Evolutionary conservation across 2,329 filamentous ascomycete genomes (phyloP), one percentile per base, ranked within the genome.

Genomic region (Zelopaecilomyces penicillatus): DNA sequence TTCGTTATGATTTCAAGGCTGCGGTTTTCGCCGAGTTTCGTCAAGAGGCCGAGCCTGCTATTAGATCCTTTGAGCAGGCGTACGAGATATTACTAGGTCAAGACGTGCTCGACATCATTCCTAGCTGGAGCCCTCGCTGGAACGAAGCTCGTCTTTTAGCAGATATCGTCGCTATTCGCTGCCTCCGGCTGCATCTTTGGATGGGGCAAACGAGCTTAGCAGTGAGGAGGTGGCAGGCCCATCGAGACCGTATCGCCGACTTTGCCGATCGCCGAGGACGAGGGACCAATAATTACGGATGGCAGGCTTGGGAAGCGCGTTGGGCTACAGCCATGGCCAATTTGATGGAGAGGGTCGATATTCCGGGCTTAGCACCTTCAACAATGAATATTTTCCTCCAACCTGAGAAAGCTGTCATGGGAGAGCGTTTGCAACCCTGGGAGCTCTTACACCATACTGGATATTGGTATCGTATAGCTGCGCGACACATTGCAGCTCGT

Each of bases 1-100:
- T 94, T 43, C 83, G 91, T 11, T 96, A 96, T 64, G 91, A 98
- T 58, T 89, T 95, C 68, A 98, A 98, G 62, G 75, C 90, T 12
- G 91, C 84, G 5, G 73, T 95, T 0, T 87, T 97, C 58, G 87
- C 90, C 29, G 91, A 97, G 59, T 96, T 95, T 53, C 80, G 93
- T 6, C 87, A 94, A 59, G 93, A 97, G 61, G 87, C 91, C 75
- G 91, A 96, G 58, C 82, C 80, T 26, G 89, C 93, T 1, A 74
- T 87, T 57, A 80, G 89, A 37, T 89, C 87, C 43, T 96, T 90
- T 54, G 87, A 93, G 58, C 83, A 83, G 61, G 88, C 89, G 4
- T 90, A 97, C 53, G 88, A 95, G 42, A 80, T 79, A 26, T 66
- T 98, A 8, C 78, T 97, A 50, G 83, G 85, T 12, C 73, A 83